These are phyloP conservation scores for Phytophthora vignae DNA, from an alignment of 352 stramenopile species.

Conservation along the genomic window DNA sequence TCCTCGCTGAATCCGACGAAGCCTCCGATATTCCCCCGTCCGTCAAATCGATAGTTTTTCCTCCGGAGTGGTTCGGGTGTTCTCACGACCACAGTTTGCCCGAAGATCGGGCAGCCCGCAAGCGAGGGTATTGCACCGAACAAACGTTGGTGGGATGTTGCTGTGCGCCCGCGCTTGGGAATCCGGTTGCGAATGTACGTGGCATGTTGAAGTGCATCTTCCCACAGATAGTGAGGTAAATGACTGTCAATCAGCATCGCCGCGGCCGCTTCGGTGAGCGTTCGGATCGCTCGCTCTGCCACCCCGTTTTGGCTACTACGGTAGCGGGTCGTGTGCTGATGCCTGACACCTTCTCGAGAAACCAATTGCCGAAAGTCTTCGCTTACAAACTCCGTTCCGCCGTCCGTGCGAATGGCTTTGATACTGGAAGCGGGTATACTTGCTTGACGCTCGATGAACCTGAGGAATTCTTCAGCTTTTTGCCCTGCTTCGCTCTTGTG, in stretches of 20 bases:
- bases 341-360: background rate
- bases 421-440: background rate
- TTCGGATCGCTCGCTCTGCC: background rate
- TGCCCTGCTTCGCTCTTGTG: background rate
- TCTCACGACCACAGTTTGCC: background rate
- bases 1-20: background rate
- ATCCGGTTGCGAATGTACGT: conserved; percentile 10
- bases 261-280: background rate
- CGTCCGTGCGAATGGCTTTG: background rate
- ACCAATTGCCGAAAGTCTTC: background rate
- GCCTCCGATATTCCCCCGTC: background rate
- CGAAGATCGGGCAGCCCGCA: background rate
- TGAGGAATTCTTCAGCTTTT: background rate
- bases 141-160: conserved; percentile 3
- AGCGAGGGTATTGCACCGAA: background rate
- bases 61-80: conserved; percentile 1
- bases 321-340: background rate
- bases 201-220: conserved; percentile 7
- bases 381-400: background rate
- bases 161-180: too few species aligned
- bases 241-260: background rate
- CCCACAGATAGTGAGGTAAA: background rate
- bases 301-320: background rate
- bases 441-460: background rate
- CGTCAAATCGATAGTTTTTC: conserved; percentile 1